A percentile compares a stretch with the other conserved stretches of the same genome.
phyloP scores from a whole-genome alignment of 108 stramenopile genomes.

The Cyclotella baltica region DNA sequence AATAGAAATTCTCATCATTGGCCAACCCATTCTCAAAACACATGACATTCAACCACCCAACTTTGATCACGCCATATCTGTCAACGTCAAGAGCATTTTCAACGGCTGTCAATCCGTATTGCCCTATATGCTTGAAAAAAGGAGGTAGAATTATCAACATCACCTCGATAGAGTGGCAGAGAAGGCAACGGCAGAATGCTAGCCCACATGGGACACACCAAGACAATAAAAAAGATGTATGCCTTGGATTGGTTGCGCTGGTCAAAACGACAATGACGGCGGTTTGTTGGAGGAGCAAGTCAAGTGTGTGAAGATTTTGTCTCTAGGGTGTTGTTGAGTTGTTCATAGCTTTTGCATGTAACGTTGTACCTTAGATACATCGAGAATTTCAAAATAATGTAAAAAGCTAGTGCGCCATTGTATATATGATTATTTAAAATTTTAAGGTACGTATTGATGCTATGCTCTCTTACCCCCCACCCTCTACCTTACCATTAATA shows the following conservation, averaged over 20 bases:
- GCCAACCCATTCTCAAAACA: conserved; percentile 54
- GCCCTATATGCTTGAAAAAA: conserved; percentile 65
- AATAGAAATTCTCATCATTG: conserved; percentile 60
- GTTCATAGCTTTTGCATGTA: no score
- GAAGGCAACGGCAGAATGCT: conserved; percentile 77
- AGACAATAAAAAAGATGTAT: conserved; percentile 78
- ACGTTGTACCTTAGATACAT: no score
- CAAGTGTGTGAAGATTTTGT: conserved; percentile 78
- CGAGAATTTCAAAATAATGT: no score
- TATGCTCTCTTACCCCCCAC: no score
- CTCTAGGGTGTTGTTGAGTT: no score
- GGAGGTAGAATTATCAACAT: conserved; percentile 74
- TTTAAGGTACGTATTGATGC: no score
- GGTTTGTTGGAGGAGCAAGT: conserved; percentile 68
- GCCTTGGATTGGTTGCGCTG: conserved; percentile 76
- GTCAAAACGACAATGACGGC: conserved; percentile 76
- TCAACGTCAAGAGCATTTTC: conserved; percentile 69
- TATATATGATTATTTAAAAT: no score
- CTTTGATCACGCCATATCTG: conserved; percentile 62
- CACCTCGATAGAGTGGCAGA: conserved; percentile 72
- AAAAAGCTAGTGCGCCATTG: no score
- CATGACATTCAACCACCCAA: conserved; percentile 59
- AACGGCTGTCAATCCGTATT: conserved; percentile 63
- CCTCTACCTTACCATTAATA: no score
- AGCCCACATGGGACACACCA: conserved; percentile 75